These are phyloP conservation scores for Pseudozyma thailandica DNA, from an alignment of 1,284 basidiomycete species.

Conservation along the genomic window DNA sequence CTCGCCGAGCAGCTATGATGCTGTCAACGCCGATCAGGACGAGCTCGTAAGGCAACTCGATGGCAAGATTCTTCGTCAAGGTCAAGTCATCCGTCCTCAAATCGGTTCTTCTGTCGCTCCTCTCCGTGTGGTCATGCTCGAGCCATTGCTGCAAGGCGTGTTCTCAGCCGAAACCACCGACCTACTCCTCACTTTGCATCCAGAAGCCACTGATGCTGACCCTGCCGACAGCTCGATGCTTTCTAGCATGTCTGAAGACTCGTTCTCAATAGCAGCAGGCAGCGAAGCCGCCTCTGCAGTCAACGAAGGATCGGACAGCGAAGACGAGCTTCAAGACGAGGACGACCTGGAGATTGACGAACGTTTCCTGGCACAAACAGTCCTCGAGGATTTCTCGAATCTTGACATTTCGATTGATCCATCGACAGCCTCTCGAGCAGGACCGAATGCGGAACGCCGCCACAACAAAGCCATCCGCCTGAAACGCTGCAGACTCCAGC, in stretches of 20 bases:
- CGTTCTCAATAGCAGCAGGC: conserved; percentile 22
- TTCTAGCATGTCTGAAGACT: conserved; percentile 25
- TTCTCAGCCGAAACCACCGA: conserved; percentile 36
- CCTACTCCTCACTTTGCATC: conserved; percentile 43
- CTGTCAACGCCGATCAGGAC: conserved; percentile 25
- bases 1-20: conserved; percentile 31
- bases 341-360: conserved; percentile 54
- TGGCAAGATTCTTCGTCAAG: conserved; percentile 49
- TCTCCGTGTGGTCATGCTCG: conserved; percentile 53
- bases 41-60: conserved; percentile 30
- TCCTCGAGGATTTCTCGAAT: conserved; percentile 50
- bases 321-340: conserved; percentile 33
- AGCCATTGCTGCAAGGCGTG: conserved; percentile 60
- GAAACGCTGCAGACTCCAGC: conserved; percentile 22
- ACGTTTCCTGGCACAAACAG: conserved; percentile 55
- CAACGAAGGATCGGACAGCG: conserved; percentile 16
- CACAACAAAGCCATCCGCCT: conserved; percentile 14
- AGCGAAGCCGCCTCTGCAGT: conserved; percentile 11
- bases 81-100: conserved; percentile 29
- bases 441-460: neutral
- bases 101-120: conserved; percentile 5
- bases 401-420: conserved; percentile 41
- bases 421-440: conserved; percentile 2
- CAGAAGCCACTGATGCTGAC: conserved; percentile 18
- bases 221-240: conserved; percentile 26